Evolutionary conservation across 192 early-diverging fungal genomes (phyloP).

Genomic region (Funneliformis mosseae): DNA sequence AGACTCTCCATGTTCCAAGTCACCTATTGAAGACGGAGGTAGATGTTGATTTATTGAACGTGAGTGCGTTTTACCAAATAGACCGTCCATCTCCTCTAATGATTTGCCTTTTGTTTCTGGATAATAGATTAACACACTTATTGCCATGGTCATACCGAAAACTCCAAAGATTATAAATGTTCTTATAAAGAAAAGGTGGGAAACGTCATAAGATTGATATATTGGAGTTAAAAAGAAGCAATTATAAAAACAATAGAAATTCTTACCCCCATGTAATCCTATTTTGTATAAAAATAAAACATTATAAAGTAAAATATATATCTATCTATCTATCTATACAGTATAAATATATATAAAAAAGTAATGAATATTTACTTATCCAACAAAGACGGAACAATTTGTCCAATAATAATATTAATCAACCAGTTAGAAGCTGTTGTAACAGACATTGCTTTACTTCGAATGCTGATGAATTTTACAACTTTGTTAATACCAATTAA

Average conservation of each 20-base stretch:
- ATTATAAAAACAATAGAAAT: background rate
- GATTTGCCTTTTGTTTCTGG: constrained; percentile 86
- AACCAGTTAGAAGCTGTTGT: constrained; percentile 92
- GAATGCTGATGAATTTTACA: constrained; percentile 47
- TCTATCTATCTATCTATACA: too few species aligned
- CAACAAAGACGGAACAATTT: constrained; percentile 73
- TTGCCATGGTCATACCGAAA: constrained; percentile 60
- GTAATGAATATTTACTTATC: constrained; percentile 37
- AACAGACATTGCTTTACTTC: constrained; percentile 82
- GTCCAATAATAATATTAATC: constrained; percentile 80
- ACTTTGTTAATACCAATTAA: too few species aligned
- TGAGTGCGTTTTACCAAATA: constrained; percentile 50
- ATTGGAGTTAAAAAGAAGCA: background rate
- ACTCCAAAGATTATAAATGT: constrained; percentile 73
- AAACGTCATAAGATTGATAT: background rate
- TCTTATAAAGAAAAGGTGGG: constrained; percentile 55
- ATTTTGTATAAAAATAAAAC: too few species aligned
- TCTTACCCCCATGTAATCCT: constrained; percentile 24
- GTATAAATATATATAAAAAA: too few species aligned
- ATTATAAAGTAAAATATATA: too few species aligned
- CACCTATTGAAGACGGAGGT: background rate
- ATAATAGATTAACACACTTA: constrained; percentile 69
- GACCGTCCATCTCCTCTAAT: constrained; percentile 85
- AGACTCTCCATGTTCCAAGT: background rate
- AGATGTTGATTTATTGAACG: background rate